phyloP scores from a whole-genome alignment of 78 protist species.

The Protostelium mycophagum region DNA sequence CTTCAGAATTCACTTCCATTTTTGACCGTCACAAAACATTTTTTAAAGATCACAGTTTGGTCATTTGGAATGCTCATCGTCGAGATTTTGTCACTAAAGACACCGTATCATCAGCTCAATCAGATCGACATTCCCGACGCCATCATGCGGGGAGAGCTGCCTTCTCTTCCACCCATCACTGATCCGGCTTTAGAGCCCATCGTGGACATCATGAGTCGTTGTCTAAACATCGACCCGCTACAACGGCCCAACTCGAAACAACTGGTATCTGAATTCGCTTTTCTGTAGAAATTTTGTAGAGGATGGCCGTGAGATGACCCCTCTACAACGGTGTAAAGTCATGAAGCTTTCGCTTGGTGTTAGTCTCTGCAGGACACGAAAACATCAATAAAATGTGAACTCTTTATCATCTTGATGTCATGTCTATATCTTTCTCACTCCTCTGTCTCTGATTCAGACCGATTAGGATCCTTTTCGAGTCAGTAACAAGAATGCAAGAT shows the following conservation, averaged over 20 bases:
- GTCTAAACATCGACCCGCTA: conserved; percentile 29
- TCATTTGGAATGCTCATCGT: conserved; percentile 40
- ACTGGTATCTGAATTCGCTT: conserved; percentile 26
- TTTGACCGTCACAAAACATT: no score
- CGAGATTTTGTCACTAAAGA: conserved; percentile 20
- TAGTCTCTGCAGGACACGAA: no score
- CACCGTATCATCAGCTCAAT: conserved; percentile 46
- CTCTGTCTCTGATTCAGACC: no score
- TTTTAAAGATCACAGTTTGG: conserved; percentile 15
- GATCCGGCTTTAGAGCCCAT: conserved; percentile 17
- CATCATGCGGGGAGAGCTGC: conserved; percentile 42
- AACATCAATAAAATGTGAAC: no score
- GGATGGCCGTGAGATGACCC: no score
- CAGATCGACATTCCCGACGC: conserved; percentile 43
- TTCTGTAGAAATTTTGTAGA: conserved; percentile 21
- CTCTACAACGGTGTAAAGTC: no score
- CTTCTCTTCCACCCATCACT: conserved; percentile 18
- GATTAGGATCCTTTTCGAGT: no score
- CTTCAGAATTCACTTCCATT: no score
- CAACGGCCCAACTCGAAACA: conserved; percentile 30
- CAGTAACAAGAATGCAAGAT: no score
- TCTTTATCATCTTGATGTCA: no score
- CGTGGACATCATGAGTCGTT: conserved; percentile 13
- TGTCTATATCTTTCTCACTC: no score
- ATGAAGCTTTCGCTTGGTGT: no score